A percentile compares a stretch with the other conserved stretches of the same genome.
phyloP scores from a whole-genome alignment of 2,329 filamentous ascomycete genomes.

The Setomelanomma holmii region DNA sequence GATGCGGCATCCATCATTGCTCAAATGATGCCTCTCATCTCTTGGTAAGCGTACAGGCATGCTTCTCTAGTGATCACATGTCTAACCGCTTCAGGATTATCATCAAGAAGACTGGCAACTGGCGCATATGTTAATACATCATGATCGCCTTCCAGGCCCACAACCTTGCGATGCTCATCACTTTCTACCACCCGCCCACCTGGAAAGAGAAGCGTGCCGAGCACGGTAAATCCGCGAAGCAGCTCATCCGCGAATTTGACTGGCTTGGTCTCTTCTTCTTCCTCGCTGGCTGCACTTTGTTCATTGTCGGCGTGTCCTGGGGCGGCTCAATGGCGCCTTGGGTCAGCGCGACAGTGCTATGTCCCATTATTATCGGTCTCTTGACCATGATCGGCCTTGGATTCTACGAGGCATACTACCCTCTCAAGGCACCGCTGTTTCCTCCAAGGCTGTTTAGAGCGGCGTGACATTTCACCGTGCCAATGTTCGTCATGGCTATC shows the following conservation, averaged over 20 bases:
- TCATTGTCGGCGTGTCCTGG: constrained; percentile 41
- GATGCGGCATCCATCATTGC: constrained; percentile 41
- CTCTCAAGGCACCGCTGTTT: constrained; percentile 33
- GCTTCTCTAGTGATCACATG: too few relatives aligned
- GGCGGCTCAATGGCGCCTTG: constrained; percentile 36
- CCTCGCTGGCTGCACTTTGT: constrained; percentile 35
- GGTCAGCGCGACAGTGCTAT: constrained; percentile 29
- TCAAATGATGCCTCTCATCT: constrained; percentile 42
- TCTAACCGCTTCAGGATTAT: constrained; percentile 15
- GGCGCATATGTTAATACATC: constrained; percentile 40
- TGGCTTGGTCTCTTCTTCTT: constrained; percentile 38
- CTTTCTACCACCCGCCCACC: constrained; percentile 48
- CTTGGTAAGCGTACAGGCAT: constrained; percentile 30
- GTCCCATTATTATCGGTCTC: constrained; percentile 34
- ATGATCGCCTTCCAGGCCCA: constrained; percentile 43
- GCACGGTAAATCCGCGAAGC: constrained; percentile 30
- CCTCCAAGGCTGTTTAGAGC: constrained; percentile 40
- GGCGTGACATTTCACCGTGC: constrained; percentile 35
- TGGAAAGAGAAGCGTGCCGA: constrained; percentile 45
- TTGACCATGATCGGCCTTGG: constrained; percentile 31
- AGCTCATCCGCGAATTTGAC: constrained; percentile 36
- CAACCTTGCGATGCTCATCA: constrained; percentile 28
- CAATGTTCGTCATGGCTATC: constrained; percentile 41
- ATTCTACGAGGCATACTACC: constrained; percentile 37
- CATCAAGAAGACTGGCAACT: constrained; percentile 37